These are phyloP conservation scores for Shiraia bambusicola DNA, from an alignment of 2,329 filamentous ascomycete genomes.

Conservation along the genomic window DNA sequence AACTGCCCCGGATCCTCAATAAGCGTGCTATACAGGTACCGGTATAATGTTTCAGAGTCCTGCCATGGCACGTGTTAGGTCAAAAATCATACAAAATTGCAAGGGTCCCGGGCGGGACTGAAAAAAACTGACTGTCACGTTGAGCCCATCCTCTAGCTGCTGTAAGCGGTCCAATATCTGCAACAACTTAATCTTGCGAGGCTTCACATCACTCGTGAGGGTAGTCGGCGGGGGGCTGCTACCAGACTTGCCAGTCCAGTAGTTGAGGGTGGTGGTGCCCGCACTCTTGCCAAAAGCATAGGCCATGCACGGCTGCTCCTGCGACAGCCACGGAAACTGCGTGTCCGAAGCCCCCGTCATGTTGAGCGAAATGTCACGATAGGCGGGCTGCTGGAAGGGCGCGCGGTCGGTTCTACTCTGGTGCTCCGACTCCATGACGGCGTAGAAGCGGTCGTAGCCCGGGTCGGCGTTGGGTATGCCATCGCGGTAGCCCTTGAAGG, in stretches of 20 bases:
- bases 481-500: slow-evolving; percentile 45
- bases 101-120: slow-evolving; percentile 11
- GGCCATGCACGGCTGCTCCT: slow-evolving; percentile 72
- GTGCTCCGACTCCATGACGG: slow-evolving; percentile 44
- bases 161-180: slow-evolving; percentile 49
- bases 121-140: slow-evolving; percentile 45
- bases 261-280: slow-evolving; percentile 71
- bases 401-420: slow-evolving; percentile 43
- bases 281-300: slow-evolving; percentile 67
- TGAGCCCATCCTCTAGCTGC: slow-evolving; percentile 45
- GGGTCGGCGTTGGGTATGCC: slow-evolving; percentile 39
- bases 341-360: slow-evolving; percentile 38
- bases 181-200: slow-evolving; percentile 62
- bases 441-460: slow-evolving; percentile 44
- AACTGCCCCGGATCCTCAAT: slow-evolving; percentile 67
- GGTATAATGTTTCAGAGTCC: slow-evolving; percentile 49
- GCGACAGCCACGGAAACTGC: slow-evolving; percentile 64
- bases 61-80: slow-evolving; percentile 40
- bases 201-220: slow-evolving; percentile 60
- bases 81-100: slow-evolving; percentile 8
- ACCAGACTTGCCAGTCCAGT: slow-evolving; percentile 65
- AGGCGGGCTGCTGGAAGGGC: slow-evolving; percentile 38
- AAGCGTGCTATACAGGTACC: slow-evolving; percentile 66
- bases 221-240: slow-evolving; percentile 57
- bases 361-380: slow-evolving; percentile 42